Evolutionary conservation across 116 monocot species (phyloP).

Genomic region (Posidonia oceanica): DNA sequence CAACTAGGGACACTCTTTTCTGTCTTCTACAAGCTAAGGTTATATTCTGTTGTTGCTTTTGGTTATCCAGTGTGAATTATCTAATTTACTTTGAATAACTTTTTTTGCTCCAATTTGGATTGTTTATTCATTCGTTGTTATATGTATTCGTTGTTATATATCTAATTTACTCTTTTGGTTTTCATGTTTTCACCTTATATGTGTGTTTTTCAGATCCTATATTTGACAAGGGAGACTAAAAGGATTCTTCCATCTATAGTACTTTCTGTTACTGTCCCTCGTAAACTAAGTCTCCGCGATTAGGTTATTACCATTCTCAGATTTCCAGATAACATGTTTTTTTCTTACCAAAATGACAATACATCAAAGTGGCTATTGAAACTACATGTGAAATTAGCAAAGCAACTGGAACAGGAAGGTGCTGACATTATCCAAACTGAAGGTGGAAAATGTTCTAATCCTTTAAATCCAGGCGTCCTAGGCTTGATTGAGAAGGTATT

Average conservation of each 20-base stretch:
- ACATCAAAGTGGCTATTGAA: background rate
- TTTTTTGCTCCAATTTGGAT: no score
- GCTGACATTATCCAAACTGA: constrained; percentile 95
- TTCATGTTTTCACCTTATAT: no score
- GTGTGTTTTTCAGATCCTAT: constrained; percentile 41
- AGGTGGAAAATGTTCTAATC: constrained; percentile 82
- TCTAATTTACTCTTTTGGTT: no score
- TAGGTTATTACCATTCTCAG: constrained; percentile 29
- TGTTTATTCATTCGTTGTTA: no score
- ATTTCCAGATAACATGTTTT: background rate
- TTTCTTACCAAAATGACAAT: background rate
- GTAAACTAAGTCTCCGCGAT: constrained; percentile 63
- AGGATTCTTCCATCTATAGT: constrained; percentile 50
- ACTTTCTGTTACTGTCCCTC: constrained; percentile 89
- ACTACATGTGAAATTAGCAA: constrained; percentile 64
- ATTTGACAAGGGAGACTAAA: constrained; percentile 56
- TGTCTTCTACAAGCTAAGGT: constrained; percentile 54
- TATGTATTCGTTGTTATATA: no score
- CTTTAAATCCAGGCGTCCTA: constrained; percentile 66
- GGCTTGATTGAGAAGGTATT: constrained; percentile 93
- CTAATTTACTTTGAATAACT: background rate
- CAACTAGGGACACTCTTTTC: constrained; percentile 28
- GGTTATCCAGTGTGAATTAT: background rate
- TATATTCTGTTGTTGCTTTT: background rate
- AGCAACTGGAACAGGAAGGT: constrained; percentile 86